phyloP scores from a whole-genome alignment of 179 eudicot genomes.

The Beta corolliflora region DNA sequence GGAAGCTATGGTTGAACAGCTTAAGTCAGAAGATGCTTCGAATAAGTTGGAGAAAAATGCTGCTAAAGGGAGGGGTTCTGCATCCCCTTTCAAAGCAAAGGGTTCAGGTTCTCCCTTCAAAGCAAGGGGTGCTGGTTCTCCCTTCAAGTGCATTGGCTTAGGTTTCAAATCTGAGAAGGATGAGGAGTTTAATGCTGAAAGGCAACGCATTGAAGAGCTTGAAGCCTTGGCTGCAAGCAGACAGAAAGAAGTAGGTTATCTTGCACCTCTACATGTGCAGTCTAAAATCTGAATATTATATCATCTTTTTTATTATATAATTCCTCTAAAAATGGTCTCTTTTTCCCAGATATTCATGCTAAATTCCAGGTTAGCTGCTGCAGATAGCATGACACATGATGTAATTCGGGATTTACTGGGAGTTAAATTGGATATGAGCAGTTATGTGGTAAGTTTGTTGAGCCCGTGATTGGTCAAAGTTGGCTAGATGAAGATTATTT shows the following conservation, averaged over 20 bases:
- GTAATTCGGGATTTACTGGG: slow-evolving; percentile 94
- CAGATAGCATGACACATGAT: slow-evolving; percentile 99
- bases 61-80: slow-evolving; percentile 50
- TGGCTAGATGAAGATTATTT: not conserved
- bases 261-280: not conserved
- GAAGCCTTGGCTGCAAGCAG: slow-evolving; percentile 84
- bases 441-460: slow-evolving; percentile 66
- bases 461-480: not conserved
- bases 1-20: slow-evolving; percentile 88
- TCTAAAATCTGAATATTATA: not conserved
- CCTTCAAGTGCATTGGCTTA: slow-evolving; percentile 96
- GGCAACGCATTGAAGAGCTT: slow-evolving; percentile 85
- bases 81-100: slow-evolving; percentile 42
- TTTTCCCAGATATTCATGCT: slow-evolving; percentile 73
- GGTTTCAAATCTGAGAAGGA: slow-evolving; percentile 93
- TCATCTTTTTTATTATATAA: not conserved
- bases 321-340: not conserved
- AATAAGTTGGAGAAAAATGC: slow-evolving; percentile 79
- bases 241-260: slow-evolving; percentile 81
- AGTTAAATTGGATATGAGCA: slow-evolving; percentile 84
- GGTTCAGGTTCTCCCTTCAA: slow-evolving; percentile 44
- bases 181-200: slow-evolving; percentile 78
- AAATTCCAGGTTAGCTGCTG: slow-evolving; percentile 77
- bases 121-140: slow-evolving; percentile 93
- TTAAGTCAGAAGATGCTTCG: slow-evolving; percentile 65